A percentile compares a stretch with the other conserved stretches of the same genome.
phyloP scores from a whole-genome alignment of 129 eudicot species.

The Lonicera japonica region DNA sequence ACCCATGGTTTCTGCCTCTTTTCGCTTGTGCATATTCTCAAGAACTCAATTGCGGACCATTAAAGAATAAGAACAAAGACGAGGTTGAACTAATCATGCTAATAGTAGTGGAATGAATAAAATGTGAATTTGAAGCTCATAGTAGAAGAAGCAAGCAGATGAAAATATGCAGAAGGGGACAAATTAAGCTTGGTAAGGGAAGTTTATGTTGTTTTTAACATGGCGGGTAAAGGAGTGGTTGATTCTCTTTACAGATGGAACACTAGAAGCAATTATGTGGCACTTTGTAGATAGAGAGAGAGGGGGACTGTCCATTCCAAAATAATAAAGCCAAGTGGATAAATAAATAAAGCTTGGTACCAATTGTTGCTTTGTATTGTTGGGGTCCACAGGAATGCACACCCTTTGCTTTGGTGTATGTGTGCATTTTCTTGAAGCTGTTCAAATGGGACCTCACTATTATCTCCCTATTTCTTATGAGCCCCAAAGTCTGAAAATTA shows the following conservation, averaged over 20 bases:
- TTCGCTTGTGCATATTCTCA: slow-evolving; percentile 22
- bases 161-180: slow-evolving; percentile 11
- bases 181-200: slow-evolving; percentile 25
- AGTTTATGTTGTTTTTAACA: slow-evolving; percentile 25
- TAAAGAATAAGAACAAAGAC: slow-evolving; percentile 15
- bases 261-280: slow-evolving; percentile 7
- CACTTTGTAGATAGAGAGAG: slow-evolving; percentile 37
- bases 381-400: slow-evolving; percentile 53
- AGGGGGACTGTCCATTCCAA: slow-evolving; percentile 24
- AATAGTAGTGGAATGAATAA: slow-evolving; percentile 16
- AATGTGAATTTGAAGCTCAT: slow-evolving; percentile 31
- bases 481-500: neutral
- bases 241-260: no score
- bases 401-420: slow-evolving; percentile 50
- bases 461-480: slow-evolving; percentile 17
- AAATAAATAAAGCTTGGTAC: slow-evolving; percentile 30
- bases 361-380: slow-evolving; percentile 35
- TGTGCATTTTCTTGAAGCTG: slow-evolving; percentile 42
- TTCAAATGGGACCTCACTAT: slow-evolving; percentile 49
- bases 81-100: slow-evolving; percentile 21
- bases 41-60: slow-evolving; percentile 19
- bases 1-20: slow-evolving; percentile 24
- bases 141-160: no score
- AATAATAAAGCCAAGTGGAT: slow-evolving; percentile 23
- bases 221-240: slow-evolving; percentile 25